These are phyloP conservation scores for Fusarium liriodendri DNA, from an alignment of 2,329 filamentous ascomycete species.

Conservation along the genomic window DNA sequence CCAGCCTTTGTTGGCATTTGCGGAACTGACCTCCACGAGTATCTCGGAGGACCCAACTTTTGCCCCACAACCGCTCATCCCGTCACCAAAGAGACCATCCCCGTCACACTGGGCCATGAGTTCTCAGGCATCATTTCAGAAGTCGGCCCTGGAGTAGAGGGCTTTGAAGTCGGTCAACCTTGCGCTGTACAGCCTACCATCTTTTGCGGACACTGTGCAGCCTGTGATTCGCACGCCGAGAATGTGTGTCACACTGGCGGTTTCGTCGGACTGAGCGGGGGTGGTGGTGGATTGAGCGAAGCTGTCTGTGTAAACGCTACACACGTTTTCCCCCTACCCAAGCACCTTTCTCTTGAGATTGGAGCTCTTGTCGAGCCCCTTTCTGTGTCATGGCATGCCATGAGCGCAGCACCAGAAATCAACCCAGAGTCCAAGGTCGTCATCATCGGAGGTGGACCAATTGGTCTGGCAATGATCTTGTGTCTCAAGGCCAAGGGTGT, in stretches of 20 bases:
- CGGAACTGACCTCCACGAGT: conserved; percentile 51
- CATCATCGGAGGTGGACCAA: conserved; percentile 62
- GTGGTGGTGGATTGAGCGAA: conserved; percentile 68
- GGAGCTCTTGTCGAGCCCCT: conserved; percentile 65
- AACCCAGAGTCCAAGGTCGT: conserved; percentile 57
- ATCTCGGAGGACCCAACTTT: conserved; percentile 48
- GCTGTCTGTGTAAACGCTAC: conserved; percentile 62
- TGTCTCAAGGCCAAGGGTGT: conserved; percentile 60
- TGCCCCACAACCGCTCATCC: conserved; percentile 65
- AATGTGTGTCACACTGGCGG: conserved; percentile 67
- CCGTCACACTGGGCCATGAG: conserved; percentile 73
- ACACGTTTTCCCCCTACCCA: conserved; percentile 62
- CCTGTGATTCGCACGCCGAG: conserved; percentile 62
- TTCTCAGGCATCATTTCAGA: conserved; percentile 70
- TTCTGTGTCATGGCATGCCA: conserved; percentile 58
- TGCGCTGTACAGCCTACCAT: conserved; percentile 72
- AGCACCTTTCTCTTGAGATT: conserved; percentile 61
- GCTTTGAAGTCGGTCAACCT: conserved; percentile 64
- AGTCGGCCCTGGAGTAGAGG: conserved; percentile 62
- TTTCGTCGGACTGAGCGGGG: conserved; percentile 49
- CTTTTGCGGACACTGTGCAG: conserved; percentile 65
- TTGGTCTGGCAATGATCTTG: conserved; percentile 60
- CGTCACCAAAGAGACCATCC: conserved; percentile 66
- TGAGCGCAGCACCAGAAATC: conserved; percentile 56
- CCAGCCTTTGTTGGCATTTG: conserved; percentile 62